phyloP scores from a whole-genome alignment of 1,284 basidiomycete genomes.

The Bondarzewia mesenterica region DNA sequence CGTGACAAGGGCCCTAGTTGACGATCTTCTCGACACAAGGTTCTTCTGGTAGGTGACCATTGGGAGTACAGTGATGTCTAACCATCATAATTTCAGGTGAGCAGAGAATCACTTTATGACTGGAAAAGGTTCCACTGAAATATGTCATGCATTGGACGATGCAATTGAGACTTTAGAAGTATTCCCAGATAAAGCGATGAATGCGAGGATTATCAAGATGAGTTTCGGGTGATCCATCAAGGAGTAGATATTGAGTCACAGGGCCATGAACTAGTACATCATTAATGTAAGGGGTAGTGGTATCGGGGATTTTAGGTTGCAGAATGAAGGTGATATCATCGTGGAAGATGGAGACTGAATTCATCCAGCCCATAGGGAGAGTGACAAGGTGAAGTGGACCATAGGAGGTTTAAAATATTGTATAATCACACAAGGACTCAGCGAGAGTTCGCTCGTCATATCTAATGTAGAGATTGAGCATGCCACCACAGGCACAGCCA shows the following conservation, averaged over 20 bases:
- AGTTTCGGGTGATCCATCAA: slow-evolving; percentile 14
- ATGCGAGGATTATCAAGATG: slow-evolving; percentile 24
- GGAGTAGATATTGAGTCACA: slow-evolving; percentile 9
- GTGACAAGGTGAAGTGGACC: neutral
- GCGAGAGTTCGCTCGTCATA: slow-evolving; percentile 15
- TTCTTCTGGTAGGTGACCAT: neutral
- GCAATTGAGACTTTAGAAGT: slow-evolving; percentile 19
- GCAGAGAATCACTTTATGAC: neutral
- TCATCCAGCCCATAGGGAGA: neutral
- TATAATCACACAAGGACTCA: slow-evolving; percentile 17
- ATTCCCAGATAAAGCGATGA: slow-evolving; percentile 24
- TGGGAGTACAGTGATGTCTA: neutral
- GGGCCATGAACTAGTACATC: slow-evolving; percentile 17
- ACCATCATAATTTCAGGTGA: neutral
- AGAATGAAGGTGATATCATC: slow-evolving; percentile 25
- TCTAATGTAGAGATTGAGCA: slow-evolving; percentile 21
- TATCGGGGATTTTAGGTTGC: slow-evolving; percentile 16
- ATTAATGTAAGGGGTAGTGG: slow-evolving; percentile 25
- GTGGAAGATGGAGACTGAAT: slow-evolving; percentile 13
- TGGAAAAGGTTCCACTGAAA: slow-evolving; percentile 10
- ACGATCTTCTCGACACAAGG: neutral
- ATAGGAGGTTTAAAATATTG: slow-evolving; percentile 7
- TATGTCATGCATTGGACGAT: slow-evolving; percentile 11
- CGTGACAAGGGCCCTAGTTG: neutral
- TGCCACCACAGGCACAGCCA: slow-evolving; percentile 20